A percentile compares a stretch with the other conserved stretches of the same genome.
Evolutionary conservation across 2,329 filamentous ascomycete genomes (phyloP).

Genomic region (Amauroascus verrucosus): DNA sequence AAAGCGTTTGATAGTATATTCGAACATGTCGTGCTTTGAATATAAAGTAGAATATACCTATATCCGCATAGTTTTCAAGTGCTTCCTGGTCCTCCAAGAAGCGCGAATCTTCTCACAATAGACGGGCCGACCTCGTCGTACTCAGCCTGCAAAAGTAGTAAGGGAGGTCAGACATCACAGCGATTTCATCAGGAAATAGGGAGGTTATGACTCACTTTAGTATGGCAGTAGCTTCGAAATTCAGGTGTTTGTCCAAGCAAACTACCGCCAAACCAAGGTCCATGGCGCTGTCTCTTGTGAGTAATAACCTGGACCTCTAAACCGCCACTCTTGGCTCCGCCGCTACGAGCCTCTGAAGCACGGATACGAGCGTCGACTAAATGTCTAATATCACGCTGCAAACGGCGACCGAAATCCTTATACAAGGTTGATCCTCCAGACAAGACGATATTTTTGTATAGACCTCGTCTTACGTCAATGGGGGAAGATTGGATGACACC

Average conservation of each 20-base stretch:
- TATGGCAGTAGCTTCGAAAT: constrained; percentile 98
- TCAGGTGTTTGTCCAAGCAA: constrained; percentile 94
- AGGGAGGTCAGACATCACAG: neutral
- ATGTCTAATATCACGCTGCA: constrained; percentile 96
- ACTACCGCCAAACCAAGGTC: constrained; percentile 96
- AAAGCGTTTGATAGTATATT: neutral
- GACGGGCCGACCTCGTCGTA: constrained; percentile 95
- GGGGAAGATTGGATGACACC: constrained; percentile 94
- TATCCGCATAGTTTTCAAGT: constrained; percentile 21
- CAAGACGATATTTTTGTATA: constrained; percentile 99
- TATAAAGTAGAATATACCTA: neutral
- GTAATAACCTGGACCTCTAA: constrained; percentile 94
- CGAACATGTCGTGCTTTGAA: neutral
- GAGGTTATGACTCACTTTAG: constrained; percentile 47
- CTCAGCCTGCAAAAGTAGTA: constrained; percentile 39
- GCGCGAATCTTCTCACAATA: constrained; percentile 87
- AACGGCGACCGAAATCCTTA: constrained; percentile 91
- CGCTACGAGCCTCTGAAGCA: constrained; percentile 82
- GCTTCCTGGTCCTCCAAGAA: constrained; percentile 77
- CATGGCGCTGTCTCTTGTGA: constrained; percentile 93
- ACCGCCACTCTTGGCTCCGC: constrained; percentile 84
- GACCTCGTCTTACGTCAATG: constrained; percentile 88
- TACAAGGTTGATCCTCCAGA: constrained; percentile 95
- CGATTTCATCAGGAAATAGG: neutral
- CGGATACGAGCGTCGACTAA: constrained; percentile 87